Evolutionary conservation across 345 rosid genomes (phyloP).

Genomic region (Mallotus nudiflorus): DNA sequence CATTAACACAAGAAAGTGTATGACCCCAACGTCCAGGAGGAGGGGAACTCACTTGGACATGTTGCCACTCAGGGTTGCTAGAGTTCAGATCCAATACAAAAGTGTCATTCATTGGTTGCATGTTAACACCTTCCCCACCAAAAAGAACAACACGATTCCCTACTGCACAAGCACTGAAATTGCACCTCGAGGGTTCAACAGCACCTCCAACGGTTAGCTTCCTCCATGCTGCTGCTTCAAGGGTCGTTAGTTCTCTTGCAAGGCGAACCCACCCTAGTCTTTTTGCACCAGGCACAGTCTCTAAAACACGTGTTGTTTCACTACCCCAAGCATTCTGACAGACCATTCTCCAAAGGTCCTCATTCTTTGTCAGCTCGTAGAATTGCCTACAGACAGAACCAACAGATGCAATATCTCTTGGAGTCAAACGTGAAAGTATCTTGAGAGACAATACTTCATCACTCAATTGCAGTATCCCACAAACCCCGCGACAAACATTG

Average conservation of each 20-base stretch:
- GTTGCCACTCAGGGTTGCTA: slow-evolving; percentile 76
- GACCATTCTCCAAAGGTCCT: slow-evolving; percentile 86
- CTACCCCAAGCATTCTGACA: slow-evolving; percentile 93
- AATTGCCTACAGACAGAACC: slow-evolving; percentile 69
- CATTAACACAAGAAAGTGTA: slow-evolving; percentile 78
- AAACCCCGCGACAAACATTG: slow-evolving; percentile 57
- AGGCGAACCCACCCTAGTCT: slow-evolving; percentile 84
- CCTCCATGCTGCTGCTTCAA: slow-evolving; percentile 90
- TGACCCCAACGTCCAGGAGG: slow-evolving; percentile 96
- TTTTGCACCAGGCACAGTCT: slow-evolving; percentile 79
- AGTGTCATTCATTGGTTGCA: slow-evolving; percentile 96
- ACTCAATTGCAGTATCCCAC: slow-evolving; percentile 69
- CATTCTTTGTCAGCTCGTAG: slow-evolving; percentile 69
- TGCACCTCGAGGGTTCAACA: slow-evolving; percentile 90
- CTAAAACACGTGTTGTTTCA: slow-evolving; percentile 71
- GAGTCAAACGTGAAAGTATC: slow-evolving; percentile 73
- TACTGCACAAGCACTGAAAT: slow-evolving; percentile 90
- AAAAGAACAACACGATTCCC: slow-evolving; percentile 84
- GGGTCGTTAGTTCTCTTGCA: slow-evolving; percentile 84
- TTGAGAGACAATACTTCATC: slow-evolving; percentile 77
- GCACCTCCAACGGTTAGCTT: slow-evolving; percentile 83
- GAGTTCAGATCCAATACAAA: slow-evolving; percentile 80
- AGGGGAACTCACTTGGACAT: slow-evolving; percentile 83
- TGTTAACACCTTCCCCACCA: slow-evolving; percentile 91
- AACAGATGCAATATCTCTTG: slow-evolving; percentile 80